phyloP scores from a whole-genome alignment of 2,329 filamentous ascomycete species.

The Hyphodiscus sp. region DNA sequence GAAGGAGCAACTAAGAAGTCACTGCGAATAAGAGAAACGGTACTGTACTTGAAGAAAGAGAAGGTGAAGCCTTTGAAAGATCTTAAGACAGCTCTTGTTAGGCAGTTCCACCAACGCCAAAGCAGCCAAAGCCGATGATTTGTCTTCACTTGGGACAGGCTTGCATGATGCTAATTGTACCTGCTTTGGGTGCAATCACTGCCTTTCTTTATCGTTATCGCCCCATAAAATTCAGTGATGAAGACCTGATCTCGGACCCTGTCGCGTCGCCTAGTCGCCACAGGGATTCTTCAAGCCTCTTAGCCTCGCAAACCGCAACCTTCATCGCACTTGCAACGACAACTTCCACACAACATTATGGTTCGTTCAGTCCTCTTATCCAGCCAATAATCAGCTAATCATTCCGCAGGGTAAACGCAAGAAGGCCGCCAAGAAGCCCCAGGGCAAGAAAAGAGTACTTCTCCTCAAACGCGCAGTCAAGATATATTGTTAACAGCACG shows the following conservation, averaged over 20 bases:
- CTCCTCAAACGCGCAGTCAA: neutral
- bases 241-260: neutral
- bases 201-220: neutral
- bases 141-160: neutral
- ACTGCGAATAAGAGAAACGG: neutral
- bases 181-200: neutral
- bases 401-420: conserved; percentile 79
- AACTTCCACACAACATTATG: neutral
- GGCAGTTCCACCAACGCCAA: neutral
- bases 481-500: neutral
- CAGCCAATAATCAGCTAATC: neutral
- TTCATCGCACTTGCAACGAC: neutral
- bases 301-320: neutral
- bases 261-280: neutral
- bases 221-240: neutral
- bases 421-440: conserved; percentile 78
- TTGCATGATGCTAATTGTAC: neutral
- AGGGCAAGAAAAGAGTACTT: conserved; percentile 71
- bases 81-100: neutral
- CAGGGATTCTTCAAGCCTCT: neutral
- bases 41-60: neutral
- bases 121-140: neutral
- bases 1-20: neutral
- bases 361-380: neutral
- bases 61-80: neutral